phyloP scores from a whole-genome alignment of 139 green algal genomes.

The Micractinium sp. region DNA sequence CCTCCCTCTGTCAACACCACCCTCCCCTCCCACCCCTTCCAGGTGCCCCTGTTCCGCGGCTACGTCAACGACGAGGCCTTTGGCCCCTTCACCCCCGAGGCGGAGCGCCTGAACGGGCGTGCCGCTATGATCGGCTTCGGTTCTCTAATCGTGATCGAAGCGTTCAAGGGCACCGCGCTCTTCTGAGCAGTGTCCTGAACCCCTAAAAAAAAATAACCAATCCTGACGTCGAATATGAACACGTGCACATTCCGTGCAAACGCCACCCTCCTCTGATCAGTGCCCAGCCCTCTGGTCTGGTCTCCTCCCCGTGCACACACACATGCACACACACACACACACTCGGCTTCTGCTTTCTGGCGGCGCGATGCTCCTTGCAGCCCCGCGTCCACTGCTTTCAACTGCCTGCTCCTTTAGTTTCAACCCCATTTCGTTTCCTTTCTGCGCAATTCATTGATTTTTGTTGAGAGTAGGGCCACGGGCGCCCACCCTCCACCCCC shows the following conservation, averaged over 20 bases:
- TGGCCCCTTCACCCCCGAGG: constrained; percentile 44
- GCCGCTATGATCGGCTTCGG: constrained; percentile 43
- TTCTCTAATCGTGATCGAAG: constrained; percentile 20
- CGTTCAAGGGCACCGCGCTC: constrained; percentile 25
- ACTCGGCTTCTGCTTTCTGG: no score
- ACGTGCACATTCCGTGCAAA: no score
- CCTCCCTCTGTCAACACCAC: background rate
- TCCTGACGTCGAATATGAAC: background rate
- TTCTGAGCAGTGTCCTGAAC: constrained; percentile 10
- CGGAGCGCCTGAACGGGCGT: constrained; percentile 46
- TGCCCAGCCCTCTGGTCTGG: no score
- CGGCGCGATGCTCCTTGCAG: no score
- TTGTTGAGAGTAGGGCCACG: background rate
- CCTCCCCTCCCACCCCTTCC: background rate
- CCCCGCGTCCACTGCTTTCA: no score
- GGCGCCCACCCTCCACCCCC: no score
- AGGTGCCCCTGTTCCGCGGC: background rate
- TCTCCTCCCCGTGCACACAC: no score
- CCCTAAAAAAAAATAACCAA: background rate
- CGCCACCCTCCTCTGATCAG: no score
- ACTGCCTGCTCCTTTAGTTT: background rate
- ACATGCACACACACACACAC: no score
- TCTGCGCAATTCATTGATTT: background rate
- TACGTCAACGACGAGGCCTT: constrained; percentile 35
- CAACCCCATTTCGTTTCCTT: background rate